Evolutionary conservation across 495 filamentous ascomycete species (phyloP).

Genomic region (Penicillium mononematosum): DNA sequence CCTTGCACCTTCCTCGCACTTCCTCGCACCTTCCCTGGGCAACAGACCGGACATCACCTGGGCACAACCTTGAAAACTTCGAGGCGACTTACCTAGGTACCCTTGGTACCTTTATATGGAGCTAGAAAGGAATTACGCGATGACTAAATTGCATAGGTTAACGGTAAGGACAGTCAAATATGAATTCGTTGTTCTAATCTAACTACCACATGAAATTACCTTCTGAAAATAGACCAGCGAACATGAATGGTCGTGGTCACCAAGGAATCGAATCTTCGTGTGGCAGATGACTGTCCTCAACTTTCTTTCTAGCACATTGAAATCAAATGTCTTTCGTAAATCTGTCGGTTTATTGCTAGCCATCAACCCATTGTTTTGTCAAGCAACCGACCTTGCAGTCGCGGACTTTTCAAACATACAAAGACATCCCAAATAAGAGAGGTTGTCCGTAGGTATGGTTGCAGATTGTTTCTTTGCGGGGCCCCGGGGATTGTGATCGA

Average conservation of each 20-base stretch:
- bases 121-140: not conserved
- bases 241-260: not conserved
- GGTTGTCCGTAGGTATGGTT: constrained; percentile 12
- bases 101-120: not conserved
- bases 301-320: constrained; percentile 2
- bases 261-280: not conserved
- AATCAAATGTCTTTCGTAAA: not conserved
- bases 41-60: not conserved
- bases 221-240: not conserved
- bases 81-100: not conserved
- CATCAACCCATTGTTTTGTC: not conserved
- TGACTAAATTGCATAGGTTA: not conserved
- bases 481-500: not conserved
- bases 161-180: not conserved
- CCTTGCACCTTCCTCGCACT: not conserved
- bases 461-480: not conserved
- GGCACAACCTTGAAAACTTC: not conserved
- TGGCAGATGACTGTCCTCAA: not conserved
- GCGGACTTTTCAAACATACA: constrained; percentile 16
- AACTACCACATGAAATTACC: not conserved
- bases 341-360: not conserved
- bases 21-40: not conserved
- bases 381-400: not conserved
- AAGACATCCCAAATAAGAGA: constrained; percentile 3
- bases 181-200: not conserved